Evolutionary conservation across 2,329 filamentous ascomycete genomes (phyloP), one percentile per base, ranked within the genome.

Genomic region (Trichoderma gracile): DNA sequence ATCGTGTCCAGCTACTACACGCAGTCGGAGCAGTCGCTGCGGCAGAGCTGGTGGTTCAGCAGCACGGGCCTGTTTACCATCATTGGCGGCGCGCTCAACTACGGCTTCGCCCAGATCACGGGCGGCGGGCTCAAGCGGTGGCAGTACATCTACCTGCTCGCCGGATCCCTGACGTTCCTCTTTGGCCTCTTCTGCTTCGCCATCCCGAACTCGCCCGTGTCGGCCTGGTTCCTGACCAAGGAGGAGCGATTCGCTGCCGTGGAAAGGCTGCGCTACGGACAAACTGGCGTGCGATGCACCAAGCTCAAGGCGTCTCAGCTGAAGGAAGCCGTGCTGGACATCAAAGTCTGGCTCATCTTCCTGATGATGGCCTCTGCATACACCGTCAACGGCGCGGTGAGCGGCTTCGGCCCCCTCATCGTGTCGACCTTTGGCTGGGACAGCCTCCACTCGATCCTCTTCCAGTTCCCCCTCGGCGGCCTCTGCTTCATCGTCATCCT

Each of bases 401-500:
- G 82, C 42, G 88, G 88, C 1, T 91, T 91, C 71, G 89, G 89
- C 0, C 88, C 89, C 0, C 77, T 91, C 1, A 91, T 91, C 66
- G 88, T 92, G 1, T 86, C 83, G 1, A 91, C 88, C 0, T 91
- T 91, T 71, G 88, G 88, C 63, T 91, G 83, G 76, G 81, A 80
- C 23, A 81, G 84, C 0, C 80, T 89, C 0, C 80, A 89, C 38
- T 84, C 87, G 0, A 91, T 93, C 65, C 79, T 92, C 0, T 87
- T 89, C 72, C 90, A 93, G 70, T 92, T 93, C 65, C 90, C 90
- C 0, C 81, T 92, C 0, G 90, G 89, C 1, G 88, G 78, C 0
- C 73, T 93, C n/a, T 89, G 86, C 70, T 82, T 89, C 66, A 77
- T 91, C 54, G 81, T 82, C 57, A 91, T 93, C 61, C 80, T 90